Percentiles rank a stretch among this genome's conserved stretches.
Conservation (phyloP, 139 green algal species). For the Pseudopediastrum boryanum region DNA sequence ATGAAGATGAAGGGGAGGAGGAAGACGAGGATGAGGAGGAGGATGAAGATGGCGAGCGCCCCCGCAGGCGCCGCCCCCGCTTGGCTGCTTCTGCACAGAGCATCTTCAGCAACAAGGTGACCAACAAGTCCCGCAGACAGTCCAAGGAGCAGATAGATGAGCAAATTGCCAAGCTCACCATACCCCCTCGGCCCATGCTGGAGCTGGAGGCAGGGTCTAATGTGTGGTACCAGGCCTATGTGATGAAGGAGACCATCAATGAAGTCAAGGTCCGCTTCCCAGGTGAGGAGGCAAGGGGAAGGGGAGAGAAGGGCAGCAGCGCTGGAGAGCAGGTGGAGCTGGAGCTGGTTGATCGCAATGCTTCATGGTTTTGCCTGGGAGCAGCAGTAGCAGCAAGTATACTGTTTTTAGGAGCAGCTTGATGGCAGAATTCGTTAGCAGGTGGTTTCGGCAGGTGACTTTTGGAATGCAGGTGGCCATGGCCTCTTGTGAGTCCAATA, state of each 20-base stretch:
- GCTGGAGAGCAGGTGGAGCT: no score
- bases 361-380: no score
- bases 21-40: neutral
- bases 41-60: neutral
- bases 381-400: no score
- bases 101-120: neutral
- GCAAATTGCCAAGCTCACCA: neutral
- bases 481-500: no score
- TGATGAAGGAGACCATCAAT: constrained; percentile 33
- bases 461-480: neutral
- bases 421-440: neutral
- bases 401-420: no score
- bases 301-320: no score
- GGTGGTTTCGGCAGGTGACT: neutral
- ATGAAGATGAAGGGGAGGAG: neutral
- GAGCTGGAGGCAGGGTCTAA: constrained; percentile 42
- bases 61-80: neutral
- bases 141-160: constrained; percentile 12
- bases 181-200: constrained; percentile 36
- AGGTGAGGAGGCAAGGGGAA: constrained; percentile 27
- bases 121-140: neutral
- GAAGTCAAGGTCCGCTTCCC: constrained; percentile 39
- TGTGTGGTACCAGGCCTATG: constrained; percentile 43
- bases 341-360: no score
- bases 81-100: neutral